Base-by-base conservation (phyloP, 2,329 filamentous ascomycete genomes). In the Clarireedia paspali region DNA sequence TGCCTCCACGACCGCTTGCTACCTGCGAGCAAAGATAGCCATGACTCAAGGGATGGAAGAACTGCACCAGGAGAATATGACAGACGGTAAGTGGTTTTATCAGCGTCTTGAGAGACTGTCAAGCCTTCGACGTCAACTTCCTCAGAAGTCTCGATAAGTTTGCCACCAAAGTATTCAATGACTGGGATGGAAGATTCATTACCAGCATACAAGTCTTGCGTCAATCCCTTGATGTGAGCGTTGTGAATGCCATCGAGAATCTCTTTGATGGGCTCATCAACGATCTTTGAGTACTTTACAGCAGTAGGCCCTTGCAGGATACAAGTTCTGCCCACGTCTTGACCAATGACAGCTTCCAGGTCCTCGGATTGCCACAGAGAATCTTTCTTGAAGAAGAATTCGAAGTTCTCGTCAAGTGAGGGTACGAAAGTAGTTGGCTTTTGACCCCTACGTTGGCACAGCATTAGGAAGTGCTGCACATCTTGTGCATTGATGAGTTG, bases 301-400 rank as follows among this genome's bases (percentile, higher is more conserved):
- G 94, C 88, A 75, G 91, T 91, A 5, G 94, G 94, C 17, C 94
- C 95, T 71, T 99, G 94, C 39, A 99, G 78, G 69, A 99, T 96
- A 76, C 91, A 96, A 46, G 91, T 96, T 69, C 95, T 84, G 61
- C 90, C 91, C 57, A 99, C 94, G 70, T 99, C 95, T 73, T 97
- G 94, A 64, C 81, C 92, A 59, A 96, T 91, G 57, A 99, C 91
- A 53, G 94, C 94, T 67, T 95, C 92, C 10, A 99, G 79, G 68
- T 99, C 94, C 74, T 99, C 94, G 1, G 94, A 97, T 74, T 99
- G 94, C 94, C 94, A 99, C 6, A 99, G 81, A 1, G 94, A 99
- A 72, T 99, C 94, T 78, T 99, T 99, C 84, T 99, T 99, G 86
- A 99, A 99, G 78, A 90, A 99, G 75, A 95, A 96, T 70, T 99